These are phyloP conservation scores for Neofusicoccum umdonicola DNA, from an alignment of 2,329 filamentous ascomycete species.

Conservation along the genomic window DNA sequence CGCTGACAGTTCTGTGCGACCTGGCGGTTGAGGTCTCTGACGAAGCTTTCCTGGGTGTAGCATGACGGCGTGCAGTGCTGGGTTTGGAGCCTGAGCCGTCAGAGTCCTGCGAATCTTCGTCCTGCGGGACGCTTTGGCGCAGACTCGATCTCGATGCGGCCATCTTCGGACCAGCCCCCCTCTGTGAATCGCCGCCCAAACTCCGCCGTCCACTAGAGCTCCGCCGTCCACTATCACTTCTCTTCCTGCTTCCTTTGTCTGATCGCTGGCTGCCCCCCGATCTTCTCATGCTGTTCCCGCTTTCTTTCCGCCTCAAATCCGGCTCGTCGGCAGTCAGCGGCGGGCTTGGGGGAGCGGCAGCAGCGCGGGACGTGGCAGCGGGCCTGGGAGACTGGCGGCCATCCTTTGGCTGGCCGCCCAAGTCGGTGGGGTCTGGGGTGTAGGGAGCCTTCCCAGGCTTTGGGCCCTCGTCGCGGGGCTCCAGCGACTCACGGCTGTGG, in stretches of 20 bases:
- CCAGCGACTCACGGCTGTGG: conserved; percentile 83
- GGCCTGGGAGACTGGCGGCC: conserved; percentile 24
- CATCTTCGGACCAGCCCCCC: conserved; percentile 36
- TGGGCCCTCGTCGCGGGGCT: conserved; percentile 50
- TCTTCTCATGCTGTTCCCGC: conserved; percentile 44
- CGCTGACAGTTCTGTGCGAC: conserved; percentile 38
- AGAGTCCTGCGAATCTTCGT: conserved; percentile 43
- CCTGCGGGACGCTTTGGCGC: conserved; percentile 35
- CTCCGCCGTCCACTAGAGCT: conserved; percentile 11
- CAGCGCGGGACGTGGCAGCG: conserved; percentile 24
- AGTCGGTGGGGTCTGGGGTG: conserved; percentile 44
- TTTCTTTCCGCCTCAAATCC: conserved; percentile 45
- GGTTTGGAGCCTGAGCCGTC: conserved; percentile 41
- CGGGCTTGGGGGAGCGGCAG: conserved; percentile 46
- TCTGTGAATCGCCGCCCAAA: conserved; percentile 39
- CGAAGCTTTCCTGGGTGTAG: conserved; percentile 15
- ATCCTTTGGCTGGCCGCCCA: conserved; percentile 33
- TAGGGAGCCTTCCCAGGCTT: conserved; percentile 28
- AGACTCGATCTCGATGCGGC: conserved; percentile 44
- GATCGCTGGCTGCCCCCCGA: conserved; percentile 32
- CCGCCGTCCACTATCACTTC: conserved; percentile 34
- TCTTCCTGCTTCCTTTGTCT: conserved; percentile 32
- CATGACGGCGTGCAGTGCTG: conserved; percentile 34
- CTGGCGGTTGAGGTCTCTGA: conserved; percentile 24
- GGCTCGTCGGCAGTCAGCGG: conserved; percentile 45